Conservation (phyloP, 1,284 basidiomycete genomes). For the Ustilago loliicola region DNA sequence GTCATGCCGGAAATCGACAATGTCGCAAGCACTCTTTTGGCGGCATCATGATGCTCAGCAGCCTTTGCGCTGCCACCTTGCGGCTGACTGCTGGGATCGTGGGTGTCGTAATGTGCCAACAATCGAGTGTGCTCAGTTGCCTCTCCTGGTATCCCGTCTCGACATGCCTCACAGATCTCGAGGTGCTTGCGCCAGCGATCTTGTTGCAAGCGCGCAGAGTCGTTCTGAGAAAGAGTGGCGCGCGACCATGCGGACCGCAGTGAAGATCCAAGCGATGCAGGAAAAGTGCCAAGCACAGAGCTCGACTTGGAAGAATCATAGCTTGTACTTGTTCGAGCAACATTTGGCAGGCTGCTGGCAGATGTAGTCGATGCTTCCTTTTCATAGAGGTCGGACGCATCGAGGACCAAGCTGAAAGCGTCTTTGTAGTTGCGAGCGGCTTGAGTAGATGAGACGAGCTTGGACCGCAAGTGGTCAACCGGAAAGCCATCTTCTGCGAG, state of each 20-base stretch:
- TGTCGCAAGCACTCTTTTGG: constrained; percentile 11
- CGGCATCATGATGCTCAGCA: not conserved
- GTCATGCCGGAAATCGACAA: constrained; percentile 42
- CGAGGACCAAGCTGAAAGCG: constrained; percentile 23
- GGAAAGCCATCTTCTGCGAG: constrained; percentile 47
- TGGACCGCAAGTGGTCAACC: constrained; percentile 38
- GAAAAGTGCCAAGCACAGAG: constrained; percentile 15
- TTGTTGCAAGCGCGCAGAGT: constrained; percentile 24
- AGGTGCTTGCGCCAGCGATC: constrained; percentile 66
- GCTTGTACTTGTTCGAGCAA: not conserved
- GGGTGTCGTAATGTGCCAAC: not conserved
- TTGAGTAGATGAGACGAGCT: constrained; percentile 6
- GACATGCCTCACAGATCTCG: constrained; percentile 70
- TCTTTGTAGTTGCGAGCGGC: constrained; percentile 24
- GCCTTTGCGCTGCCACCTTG: not conserved
- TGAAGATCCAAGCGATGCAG: constrained; percentile 35
- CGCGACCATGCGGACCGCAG: constrained; percentile 20
- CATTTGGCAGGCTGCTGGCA: constrained; percentile 13
- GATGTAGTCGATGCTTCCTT: not conserved
- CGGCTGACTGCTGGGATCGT: not conserved
- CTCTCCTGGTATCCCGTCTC: constrained; percentile 59
- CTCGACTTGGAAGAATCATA: constrained; percentile 3
- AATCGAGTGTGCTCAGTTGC: not conserved
- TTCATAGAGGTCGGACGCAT: constrained; percentile 22
- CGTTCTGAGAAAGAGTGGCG: not conserved